Evolutionary conservation across 78 protist species (phyloP), one percentile per base, ranked within the genome.

Genomic region (Planoprotostelium fungivorum): DNA sequence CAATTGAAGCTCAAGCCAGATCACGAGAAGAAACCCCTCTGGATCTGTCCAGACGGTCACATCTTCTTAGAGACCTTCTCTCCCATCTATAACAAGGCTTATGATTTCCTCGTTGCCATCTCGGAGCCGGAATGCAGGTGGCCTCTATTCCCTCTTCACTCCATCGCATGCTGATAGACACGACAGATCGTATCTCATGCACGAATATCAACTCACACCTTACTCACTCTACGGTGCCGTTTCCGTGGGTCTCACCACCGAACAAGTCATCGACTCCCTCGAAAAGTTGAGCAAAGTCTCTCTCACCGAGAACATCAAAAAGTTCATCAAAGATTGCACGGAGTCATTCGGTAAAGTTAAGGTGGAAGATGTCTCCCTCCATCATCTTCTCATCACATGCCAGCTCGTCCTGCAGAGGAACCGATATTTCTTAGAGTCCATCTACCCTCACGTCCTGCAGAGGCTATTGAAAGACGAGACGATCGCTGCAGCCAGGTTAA

Each of bases 221-320:
- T 94, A 91, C 89, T 99, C 99, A 37, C 95, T 99, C 36, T 96
- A 91, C 86, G 98, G 99, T 0, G 99, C 99, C 0, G 98, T 94
- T 0, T 96, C 98, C 1, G 91, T 96, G 83, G 99, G 99, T 9
- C 88, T 97, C 34, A 86, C 85, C 16, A 87, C 98, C 0, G 94
- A 93, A 16, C 91, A 91, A 29, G 97, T 98, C 36, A 63, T 97
- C 31, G 25, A 10, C 10, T 87, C 28, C 23, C 92, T 97, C 28
- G 34, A 37, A 1, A 25, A 73, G 37, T 87, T 98, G 36, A 93
- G 96, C 10, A 98, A 98, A 93, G 28, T 51, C 28, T 36, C 0
- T 23, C 0, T 97, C 9, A 95, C 96, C 35, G 37, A n/a, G 29
- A 63, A 35, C 63, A 90, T 97, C 0, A 29, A 29, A 1, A 28